A percentile compares a stretch with the other conserved stretches of the same genome.
These are phyloP conservation scores for Dactylonectria estremocensis DNA, from an alignment of 2,329 filamentous ascomycete genomes.

Conservation along the genomic window DNA sequence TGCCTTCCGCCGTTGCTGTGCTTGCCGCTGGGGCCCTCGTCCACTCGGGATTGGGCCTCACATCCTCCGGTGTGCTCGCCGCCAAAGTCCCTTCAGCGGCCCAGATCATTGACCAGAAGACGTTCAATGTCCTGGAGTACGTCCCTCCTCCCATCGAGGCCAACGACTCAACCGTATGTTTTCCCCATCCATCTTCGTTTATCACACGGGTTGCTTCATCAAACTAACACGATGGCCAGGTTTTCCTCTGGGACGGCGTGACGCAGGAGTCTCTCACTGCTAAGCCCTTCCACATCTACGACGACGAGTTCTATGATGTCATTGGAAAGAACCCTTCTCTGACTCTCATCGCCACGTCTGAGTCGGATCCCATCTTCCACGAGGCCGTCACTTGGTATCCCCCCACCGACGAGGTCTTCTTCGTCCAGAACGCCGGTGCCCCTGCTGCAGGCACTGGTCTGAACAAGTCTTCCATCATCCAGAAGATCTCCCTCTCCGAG, in stretches of 20 bases:
- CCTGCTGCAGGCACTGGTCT: conserved; percentile 64
- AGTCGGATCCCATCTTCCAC: conserved; percentile 65
- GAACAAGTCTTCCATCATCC: conserved; percentile 65
- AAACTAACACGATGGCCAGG: not conserved
- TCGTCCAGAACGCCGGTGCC: conserved; percentile 67
- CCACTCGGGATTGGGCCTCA: conserved; percentile 27
- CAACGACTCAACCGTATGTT: conserved; percentile 39
- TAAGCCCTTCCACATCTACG: conserved; percentile 56
- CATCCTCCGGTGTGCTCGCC: conserved; percentile 59
- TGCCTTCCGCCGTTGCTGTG: conserved; percentile 39
- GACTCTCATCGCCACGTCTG: conserved; percentile 63
- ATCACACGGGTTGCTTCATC: too few species aligned
- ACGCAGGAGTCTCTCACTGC: conserved; percentile 39
- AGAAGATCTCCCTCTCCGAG: conserved; percentile 64
- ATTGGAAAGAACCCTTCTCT: conserved; percentile 65
- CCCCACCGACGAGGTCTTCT: conserved; percentile 68
- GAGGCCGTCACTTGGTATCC: conserved; percentile 63
- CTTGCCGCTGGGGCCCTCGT: conserved; percentile 37
- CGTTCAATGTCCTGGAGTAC: conserved; percentile 40
- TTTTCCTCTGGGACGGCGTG: conserved; percentile 45
- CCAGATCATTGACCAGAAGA: conserved; percentile 44
- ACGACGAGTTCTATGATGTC: conserved; percentile 65
- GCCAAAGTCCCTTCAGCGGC: conserved; percentile 49
- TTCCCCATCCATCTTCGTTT: not conserved
- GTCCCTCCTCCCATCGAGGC: conserved; percentile 36